Base-by-base conservation (phyloP, 257 asterid genomes). In the Thymus quinquecostatus region DNA sequence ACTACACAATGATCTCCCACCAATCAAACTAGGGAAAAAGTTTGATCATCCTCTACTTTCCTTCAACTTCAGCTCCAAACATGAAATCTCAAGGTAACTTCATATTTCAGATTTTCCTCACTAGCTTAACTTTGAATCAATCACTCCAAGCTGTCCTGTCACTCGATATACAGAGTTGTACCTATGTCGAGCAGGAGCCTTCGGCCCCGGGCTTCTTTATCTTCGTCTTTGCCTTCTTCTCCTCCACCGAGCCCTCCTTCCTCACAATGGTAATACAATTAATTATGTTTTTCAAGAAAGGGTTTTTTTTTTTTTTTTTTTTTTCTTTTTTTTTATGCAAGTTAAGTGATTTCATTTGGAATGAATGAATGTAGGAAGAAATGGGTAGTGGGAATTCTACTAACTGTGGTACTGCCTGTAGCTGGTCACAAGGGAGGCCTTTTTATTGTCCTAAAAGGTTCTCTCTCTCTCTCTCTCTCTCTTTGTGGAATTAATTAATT, bases 391-490 rank as follows among this genome's bases (percentile, higher is more conserved):
- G 89, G 87, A 2, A 0, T 84, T 54, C 67, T 84, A 27, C 28
- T 84, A 3, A 74, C 82, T 11, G 10, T 84, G 69, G 41, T 82
- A 54, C 75, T 84, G 53, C 89, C 89, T 41, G 75, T 80, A 55
- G 78, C 73, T 56, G 82, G 83, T 53, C 80, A 82, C 75, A 82
- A 82, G 70, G 79, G 86, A 33, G 84, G 87, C 4, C 70, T 75
- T 21, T 29, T 80, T 10, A 8, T 61, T 44, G 79, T 66, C 62
- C 82, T 84, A 32, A 84, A 72, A 84, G 83, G 89, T 84, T 36
- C 3, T 10, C 2, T 68, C n/a, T 2, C 5, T 45, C 29, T 36
- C 2, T 1, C 7, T 10, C 8, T 12, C 1, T 12, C 4, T 49
- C 1, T 11, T 1, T 5, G 5, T 4, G 4, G 2, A 6, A 1